Evolutionary conservation across 139 green algal species (phyloP).

Genomic region (Coelastrella sp.): DNA sequence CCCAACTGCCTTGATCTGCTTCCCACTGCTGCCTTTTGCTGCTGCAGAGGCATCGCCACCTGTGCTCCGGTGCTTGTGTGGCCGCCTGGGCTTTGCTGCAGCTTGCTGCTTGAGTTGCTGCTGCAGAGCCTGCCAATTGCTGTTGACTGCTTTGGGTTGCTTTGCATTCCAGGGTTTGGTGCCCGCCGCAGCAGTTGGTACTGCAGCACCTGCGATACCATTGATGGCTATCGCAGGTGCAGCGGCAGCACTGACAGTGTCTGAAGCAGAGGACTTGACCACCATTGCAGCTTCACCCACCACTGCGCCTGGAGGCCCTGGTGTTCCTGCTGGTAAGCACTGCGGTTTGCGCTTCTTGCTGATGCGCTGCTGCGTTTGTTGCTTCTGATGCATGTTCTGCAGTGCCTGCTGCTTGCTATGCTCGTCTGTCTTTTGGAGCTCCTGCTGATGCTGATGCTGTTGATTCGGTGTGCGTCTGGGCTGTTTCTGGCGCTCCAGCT

Average conservation of each 20-base stretch:
- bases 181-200: neutral
- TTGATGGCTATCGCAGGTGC: neutral
- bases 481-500: constrained; percentile 3
- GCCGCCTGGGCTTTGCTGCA: neutral
- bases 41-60: neutral
- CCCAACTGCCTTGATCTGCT: constrained; percentile 21
- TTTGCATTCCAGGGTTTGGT: neutral
- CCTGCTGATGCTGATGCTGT: constrained; percentile 40
- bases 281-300: neutral
- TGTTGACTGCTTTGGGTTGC: constrained; percentile 12
- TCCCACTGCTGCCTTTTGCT: neutral
- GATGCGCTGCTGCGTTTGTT: neutral
- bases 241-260: neutral
- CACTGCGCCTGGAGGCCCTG: neutral
- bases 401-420: constrained; percentile 35
- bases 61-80: neutral
- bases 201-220: constrained; percentile 22
- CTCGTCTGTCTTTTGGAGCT: neutral
- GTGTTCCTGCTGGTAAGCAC: neutral
- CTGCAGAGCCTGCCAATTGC: constrained; percentile 53
- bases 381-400: constrained; percentile 1
- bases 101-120: constrained; percentile 23
- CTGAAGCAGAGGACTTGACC: neutral
- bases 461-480: neutral
- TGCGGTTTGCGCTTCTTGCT: constrained; percentile 22